A percentile compares a stretch with the other conserved stretches of the same genome.
Conservation (phyloP, 768 basidiomycete genomes). For the Rhizopogon rudus region DNA sequence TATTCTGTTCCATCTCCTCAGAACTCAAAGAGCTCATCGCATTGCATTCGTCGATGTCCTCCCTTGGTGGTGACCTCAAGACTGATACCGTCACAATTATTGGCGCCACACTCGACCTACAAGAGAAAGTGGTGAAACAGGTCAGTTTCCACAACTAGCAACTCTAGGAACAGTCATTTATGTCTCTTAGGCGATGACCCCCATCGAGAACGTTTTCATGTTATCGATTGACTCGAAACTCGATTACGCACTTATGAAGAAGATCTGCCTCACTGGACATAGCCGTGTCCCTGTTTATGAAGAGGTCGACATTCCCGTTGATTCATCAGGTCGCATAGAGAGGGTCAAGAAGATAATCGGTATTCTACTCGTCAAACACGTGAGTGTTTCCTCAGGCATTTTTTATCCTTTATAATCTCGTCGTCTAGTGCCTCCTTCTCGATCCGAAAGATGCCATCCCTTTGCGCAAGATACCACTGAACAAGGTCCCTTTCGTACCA, state of each 20-base stretch:
- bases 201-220: conserved; percentile 80
- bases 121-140: conserved; percentile 79
- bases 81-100: conserved; percentile 87
- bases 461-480: conserved; percentile 76
- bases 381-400: conserved; percentile 12
- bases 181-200: conserved; percentile 67
- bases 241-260: conserved; percentile 73
- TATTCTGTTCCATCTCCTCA: conserved; percentile 7
- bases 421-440: conserved; percentile 60
- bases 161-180: background rate
- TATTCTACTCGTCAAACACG: conserved; percentile 81
- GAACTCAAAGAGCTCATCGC: conserved; percentile 90
- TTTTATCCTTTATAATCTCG: background rate
- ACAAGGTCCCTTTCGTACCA: conserved; percentile 83
- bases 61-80: conserved; percentile 82
- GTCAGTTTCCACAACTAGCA: conserved; percentile 20
- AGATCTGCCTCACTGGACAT: conserved; percentile 75
- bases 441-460: conserved; percentile 88
- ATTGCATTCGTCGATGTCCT: conserved; percentile 69
- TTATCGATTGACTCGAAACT: conserved; percentile 79
- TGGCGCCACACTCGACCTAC: conserved; percentile 83
- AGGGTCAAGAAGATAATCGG: conserved; percentile 82
- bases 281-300: conserved; percentile 82
- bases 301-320: conserved; percentile 59
- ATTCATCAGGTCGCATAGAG: conserved; percentile 30